Evolutionary conservation across 176 grass and related monocot genomes (phyloP).

Genomic region (Aegilops umbellulata): DNA sequence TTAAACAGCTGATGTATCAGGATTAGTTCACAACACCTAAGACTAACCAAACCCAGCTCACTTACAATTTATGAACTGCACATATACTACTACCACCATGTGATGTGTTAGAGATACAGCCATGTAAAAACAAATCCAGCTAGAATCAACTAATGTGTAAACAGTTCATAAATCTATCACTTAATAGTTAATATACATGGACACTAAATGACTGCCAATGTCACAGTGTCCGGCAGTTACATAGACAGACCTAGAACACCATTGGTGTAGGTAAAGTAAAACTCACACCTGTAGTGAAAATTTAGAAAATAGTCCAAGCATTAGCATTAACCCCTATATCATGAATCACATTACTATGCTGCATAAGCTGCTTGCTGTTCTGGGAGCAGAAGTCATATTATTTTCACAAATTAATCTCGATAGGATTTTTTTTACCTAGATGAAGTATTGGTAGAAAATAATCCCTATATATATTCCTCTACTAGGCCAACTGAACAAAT

Average conservation of each 20-base stretch:
- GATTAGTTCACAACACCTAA: neutral
- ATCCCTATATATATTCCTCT: neutral
- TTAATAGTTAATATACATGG: neutral
- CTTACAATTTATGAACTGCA: slow-evolving; percentile 1
- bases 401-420: slow-evolving; percentile 6
- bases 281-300: neutral
- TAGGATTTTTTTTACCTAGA: slow-evolving; percentile 1
- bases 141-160: slow-evolving; percentile 7
- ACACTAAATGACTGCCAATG: neutral
- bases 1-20: slow-evolving; percentile 25
- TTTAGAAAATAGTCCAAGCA: slow-evolving; percentile 2
- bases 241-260: neutral
- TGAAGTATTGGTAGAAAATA: neutral
- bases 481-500: slow-evolving; percentile 22
- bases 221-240: neutral
- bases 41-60: neutral
- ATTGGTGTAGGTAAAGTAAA: neutral
- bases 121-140: neutral
- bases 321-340: slow-evolving; percentile 10
- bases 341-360: neutral
- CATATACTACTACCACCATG: slow-evolving; percentile 7
- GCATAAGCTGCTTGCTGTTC: slow-evolving; percentile 1
- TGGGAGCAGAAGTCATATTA: neutral
- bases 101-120: neutral
- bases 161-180: neutral